Percentiles rank a stretch among this genome's conserved stretches.
Evolutionary conservation across 2,329 filamentous ascomycete genomes (phyloP).

Genomic region (Sporothrix brunneoviolacea): DNA sequence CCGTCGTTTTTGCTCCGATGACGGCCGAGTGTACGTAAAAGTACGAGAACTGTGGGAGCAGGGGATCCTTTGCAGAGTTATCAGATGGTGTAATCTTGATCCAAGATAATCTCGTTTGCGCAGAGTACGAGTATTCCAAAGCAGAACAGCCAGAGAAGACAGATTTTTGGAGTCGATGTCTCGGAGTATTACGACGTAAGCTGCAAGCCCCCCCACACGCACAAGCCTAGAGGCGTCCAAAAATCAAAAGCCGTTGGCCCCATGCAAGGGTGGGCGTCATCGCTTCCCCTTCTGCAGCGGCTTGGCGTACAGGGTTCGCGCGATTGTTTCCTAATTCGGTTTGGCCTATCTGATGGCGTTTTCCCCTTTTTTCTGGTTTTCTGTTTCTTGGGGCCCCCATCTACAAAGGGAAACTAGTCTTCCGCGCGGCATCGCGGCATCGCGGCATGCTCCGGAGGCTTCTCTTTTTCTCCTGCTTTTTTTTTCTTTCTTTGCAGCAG

Average conservation of each 20-base stretch:
- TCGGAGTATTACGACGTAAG: no score
- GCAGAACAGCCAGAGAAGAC: background rate
- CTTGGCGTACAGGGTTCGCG: conserved; percentile 4
- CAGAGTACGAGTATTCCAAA: background rate
- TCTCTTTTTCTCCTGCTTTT: no score
- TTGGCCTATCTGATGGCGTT: background rate
- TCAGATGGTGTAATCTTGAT: background rate
- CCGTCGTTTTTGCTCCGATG: background rate
- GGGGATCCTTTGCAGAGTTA: no score
- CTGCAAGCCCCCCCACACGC: background rate
- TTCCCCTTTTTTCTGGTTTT: no score
- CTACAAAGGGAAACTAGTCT: no score
- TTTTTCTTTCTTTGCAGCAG: no score
- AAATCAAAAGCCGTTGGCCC: background rate
- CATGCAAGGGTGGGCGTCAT: no score
- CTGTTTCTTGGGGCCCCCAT: no score
- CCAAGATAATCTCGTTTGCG: conserved; percentile 1
- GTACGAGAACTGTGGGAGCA: no score
- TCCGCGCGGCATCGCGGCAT: no score
- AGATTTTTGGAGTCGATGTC: background rate
- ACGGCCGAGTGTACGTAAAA: background rate
- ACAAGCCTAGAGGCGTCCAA: background rate
- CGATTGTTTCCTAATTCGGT: background rate
- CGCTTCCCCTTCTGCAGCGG: no score
- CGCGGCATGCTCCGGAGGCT: no score